Percentiles rank a stretch among this genome's conserved stretches.
Evolutionary conservation across 768 basidiomycete genomes (phyloP).

Genomic region (Tephrocybe sp.): DNA sequence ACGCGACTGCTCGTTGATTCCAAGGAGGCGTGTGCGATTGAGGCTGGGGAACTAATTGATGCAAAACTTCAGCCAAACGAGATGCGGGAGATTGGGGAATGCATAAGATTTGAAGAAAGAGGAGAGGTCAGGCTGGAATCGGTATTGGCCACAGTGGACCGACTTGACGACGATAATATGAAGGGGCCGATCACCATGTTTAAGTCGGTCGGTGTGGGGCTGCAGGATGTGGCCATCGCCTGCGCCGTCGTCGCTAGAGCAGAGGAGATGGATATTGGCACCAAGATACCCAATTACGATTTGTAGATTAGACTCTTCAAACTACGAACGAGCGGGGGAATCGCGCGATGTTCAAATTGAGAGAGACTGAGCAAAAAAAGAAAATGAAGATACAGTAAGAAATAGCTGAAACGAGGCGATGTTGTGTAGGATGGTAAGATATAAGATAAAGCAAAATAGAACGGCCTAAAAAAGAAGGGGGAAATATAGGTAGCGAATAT

Average conservation of each 20-base stretch:
- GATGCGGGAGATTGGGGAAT: constrained; percentile 70
- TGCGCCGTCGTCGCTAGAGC: constrained; percentile 66
- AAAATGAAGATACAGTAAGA: no score
- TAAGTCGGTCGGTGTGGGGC: constrained; percentile 84
- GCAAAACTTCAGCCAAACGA: constrained; percentile 38
- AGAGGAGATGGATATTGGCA: constrained; percentile 52
- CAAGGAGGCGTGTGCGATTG: constrained; percentile 60
- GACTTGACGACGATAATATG: background rate
- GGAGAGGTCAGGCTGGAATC: constrained; percentile 7
- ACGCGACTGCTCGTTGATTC: constrained; percentile 71
- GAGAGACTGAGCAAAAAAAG: no score
- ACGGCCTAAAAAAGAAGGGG: no score
- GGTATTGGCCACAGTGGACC: background rate
- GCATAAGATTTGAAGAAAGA: constrained; percentile 33
- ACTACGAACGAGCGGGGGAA: no score
- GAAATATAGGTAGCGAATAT: no score
- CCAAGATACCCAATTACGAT: constrained; percentile 46
- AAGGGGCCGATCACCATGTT: constrained; percentile 69
- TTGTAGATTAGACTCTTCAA: background rate
- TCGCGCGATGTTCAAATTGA: no score
- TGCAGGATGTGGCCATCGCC: constrained; percentile 88
- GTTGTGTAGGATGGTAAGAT: no score
- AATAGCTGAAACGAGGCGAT: no score
- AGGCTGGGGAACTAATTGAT: constrained; percentile 82
- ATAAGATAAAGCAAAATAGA: no score